phyloP scores from a whole-genome alignment of 2,329 filamentous ascomycete species.

The Raffaelea albimanens region DNA sequence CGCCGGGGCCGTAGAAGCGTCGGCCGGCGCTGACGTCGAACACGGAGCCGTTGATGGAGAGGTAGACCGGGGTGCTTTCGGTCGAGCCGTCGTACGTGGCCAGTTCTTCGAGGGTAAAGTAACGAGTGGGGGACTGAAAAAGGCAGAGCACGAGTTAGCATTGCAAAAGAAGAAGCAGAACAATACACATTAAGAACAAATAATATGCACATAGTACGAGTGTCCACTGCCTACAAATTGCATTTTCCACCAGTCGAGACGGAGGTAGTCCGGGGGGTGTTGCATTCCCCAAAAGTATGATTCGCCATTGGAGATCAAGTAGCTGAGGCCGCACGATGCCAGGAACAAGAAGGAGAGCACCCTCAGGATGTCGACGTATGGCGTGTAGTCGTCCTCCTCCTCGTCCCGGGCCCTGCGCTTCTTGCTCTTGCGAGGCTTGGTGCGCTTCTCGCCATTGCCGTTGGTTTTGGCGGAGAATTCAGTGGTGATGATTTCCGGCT shows the following conservation, averaged over 20 bases:
- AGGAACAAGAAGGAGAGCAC: slow-evolving; percentile 58
- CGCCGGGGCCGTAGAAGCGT: slow-evolving; percentile 71
- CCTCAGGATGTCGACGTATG: slow-evolving; percentile 58
- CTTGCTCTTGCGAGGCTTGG: slow-evolving; percentile 18
- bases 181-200: too few relatives aligned
- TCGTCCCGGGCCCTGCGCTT: slow-evolving; percentile 28
- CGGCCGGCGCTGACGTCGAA: slow-evolving; percentile 69
- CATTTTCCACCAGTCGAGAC: slow-evolving; percentile 46
- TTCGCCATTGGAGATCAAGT: slow-evolving; percentile 64
- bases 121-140: slow-evolving; percentile 43
- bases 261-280: slow-evolving; percentile 53
- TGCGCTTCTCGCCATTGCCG: slow-evolving; percentile 11
- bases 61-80: slow-evolving; percentile 67
- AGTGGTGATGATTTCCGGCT: too few relatives aligned
- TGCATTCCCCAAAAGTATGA: slow-evolving; percentile 57
- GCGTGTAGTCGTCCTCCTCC: slow-evolving; percentile 51
- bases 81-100: slow-evolving; percentile 68
- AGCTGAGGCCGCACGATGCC: slow-evolving; percentile 61
- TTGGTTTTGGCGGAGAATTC: background rate
- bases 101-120: slow-evolving; percentile 69
- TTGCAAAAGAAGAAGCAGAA: too few relatives aligned
- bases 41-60: slow-evolving; percentile 81
- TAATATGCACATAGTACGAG: background rate
- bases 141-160: background rate
- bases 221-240: slow-evolving; percentile 44